Conservation (phyloP, 768 basidiomycete species). For the Kwoniella pini region DNA sequence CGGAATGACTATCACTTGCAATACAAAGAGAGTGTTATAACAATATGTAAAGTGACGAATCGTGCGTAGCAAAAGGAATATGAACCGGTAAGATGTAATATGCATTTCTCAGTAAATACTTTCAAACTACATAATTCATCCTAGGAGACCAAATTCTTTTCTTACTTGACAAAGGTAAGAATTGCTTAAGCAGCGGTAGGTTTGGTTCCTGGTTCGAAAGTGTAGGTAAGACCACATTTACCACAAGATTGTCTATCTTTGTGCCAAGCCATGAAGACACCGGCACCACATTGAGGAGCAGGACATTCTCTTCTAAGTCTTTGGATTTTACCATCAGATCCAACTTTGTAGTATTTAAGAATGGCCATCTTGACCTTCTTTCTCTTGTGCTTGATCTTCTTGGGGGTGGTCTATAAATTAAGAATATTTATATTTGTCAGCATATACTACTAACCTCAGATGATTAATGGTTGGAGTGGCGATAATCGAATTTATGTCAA, state of each 20-base stretch:
- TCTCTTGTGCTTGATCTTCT: constrained; percentile 99
- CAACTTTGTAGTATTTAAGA: constrained; percentile 99
- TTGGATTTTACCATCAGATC: constrained; percentile 99
- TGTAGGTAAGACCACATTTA: constrained; percentile 57
- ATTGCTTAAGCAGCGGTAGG: constrained; percentile 43
- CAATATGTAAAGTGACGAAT: no score
- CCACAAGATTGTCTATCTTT: constrained; percentile 97
- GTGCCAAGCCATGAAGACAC: constrained; percentile 88
- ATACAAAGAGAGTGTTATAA: no score
- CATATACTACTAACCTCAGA: background rate
- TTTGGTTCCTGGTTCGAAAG: constrained; percentile 54
- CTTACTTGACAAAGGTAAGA: no score
- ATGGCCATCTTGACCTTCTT: constrained; percentile 99
- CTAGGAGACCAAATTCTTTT: no score
- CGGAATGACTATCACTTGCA: no score
- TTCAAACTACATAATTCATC: no score
- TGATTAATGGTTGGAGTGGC: no score
- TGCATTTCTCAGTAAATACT: no score
- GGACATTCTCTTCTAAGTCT: constrained; percentile 93
- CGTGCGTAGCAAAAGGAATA: no score
- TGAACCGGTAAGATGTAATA: no score
- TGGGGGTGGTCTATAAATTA: constrained; percentile 67
- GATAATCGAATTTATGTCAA: no score
- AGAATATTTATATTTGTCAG: background rate
- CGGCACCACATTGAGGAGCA: constrained; percentile 58